Evolutionary conservation across 1,284 basidiomycete genomes (phyloP), one percentile per base, ranked within the genome.

Genomic region (Microbotryum intermedium): DNA sequence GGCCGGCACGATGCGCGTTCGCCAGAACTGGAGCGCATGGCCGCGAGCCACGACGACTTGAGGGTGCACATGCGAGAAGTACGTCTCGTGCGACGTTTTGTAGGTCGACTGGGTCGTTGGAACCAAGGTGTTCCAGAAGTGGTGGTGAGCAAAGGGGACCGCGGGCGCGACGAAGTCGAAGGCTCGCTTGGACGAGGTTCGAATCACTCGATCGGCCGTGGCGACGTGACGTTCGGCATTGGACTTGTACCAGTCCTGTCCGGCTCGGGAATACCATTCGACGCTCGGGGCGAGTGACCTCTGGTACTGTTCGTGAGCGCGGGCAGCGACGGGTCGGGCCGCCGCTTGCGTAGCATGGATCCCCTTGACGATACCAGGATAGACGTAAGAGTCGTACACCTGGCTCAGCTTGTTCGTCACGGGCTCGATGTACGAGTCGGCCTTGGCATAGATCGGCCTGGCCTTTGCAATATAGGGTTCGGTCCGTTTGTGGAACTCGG

Each of bases 31-130:
- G 18, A 39, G 39, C 42, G 57, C 21, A 39, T 65, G 56, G 2
- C 59, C 34, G 2, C 55, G 55, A 9, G 53, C 45, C 10, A 50
- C 52, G 11, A 61, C 2, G 8, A 65, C 51, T 9, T 59, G 59
- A 8, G 69, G 70, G 53, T 69, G 69, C 7, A 69, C 58, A 16
- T 67, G 61, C 11, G 57, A 34, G 11, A 59, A 44, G 62, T 70
- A 70, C 6, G 60, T 57, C 26, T 63, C 43, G 44, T 55, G 53
- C 13, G 63, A 57, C 5, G 58, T 55, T 20, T 58, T 25, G 47
- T 63, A 60, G 7, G 66, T 56, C 26, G 28, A 46, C 21, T 43
- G 52, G 2, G 64, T 48, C 55, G 53, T 55, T n/a, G 66, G 66
- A 21, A 63, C 47, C 58, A 68, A 13, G 26, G 58, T 56, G 9